Percentiles rank a stretch among this genome's conserved stretches.
These are phyloP conservation scores for Symbiotaphrina buchneri DNA, from an alignment of 495 filamentous ascomycete species.

Conservation along the genomic window DNA sequence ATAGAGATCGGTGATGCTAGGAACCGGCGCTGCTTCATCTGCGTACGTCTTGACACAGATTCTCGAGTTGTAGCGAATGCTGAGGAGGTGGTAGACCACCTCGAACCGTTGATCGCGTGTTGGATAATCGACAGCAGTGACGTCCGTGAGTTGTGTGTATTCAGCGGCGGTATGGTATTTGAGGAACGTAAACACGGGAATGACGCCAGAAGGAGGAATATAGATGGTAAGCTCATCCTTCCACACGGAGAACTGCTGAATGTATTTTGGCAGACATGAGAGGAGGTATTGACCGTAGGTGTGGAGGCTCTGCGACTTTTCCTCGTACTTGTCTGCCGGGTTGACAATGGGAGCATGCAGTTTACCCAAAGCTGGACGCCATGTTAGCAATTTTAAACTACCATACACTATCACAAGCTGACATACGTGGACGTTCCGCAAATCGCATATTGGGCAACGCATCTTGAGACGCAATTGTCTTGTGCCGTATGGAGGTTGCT, in stretches of 20 bases:
- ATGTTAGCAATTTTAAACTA: slow-evolving; percentile 3
- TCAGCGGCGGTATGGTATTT: slow-evolving; percentile 96
- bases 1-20: slow-evolving; percentile 63
- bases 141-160: slow-evolving; percentile 78
- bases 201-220: slow-evolving; percentile 65
- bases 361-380: slow-evolving; percentile 25
- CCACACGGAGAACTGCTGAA: slow-evolving; percentile 98
- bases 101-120: slow-evolving; percentile 89
- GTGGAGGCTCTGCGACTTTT: slow-evolving; percentile 66
- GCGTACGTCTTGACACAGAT: slow-evolving; percentile 98
- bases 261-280: slow-evolving; percentile 88
- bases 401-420: background rate
- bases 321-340: slow-evolving; percentile 75
- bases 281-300: slow-evolving; percentile 91
- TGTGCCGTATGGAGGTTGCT: slow-evolving; percentile 7
- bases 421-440: slow-evolving; percentile 37
- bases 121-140: slow-evolving; percentile 90
- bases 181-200: slow-evolving; percentile 84
- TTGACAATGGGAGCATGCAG: slow-evolving; percentile 69
- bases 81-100: slow-evolving; percentile 93
- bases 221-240: slow-evolving; percentile 96
- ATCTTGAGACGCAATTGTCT: slow-evolving; percentile 13
- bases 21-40: slow-evolving; percentile 87
- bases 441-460: slow-evolving; percentile 41
- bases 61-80: slow-evolving; percentile 83